These are phyloP conservation scores for Alloteropsis semialata DNA, from an alignment of 176 grass and related monocot genomes.

Conservation along the genomic window DNA sequence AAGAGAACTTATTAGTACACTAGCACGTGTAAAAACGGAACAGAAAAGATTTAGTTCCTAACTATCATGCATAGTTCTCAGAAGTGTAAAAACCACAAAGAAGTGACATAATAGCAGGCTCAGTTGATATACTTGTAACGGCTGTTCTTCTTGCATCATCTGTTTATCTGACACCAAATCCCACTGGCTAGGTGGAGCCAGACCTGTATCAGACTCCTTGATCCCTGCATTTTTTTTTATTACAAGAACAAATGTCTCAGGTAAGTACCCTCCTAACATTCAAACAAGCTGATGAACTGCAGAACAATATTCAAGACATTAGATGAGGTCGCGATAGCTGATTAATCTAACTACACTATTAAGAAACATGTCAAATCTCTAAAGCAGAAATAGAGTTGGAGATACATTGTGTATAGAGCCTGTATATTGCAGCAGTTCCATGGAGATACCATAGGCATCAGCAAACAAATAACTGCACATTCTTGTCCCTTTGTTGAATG, in stretches of 20 bases:
- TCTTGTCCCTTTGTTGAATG: background rate
- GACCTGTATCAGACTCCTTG: constrained; percentile 94
- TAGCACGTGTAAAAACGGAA: background rate
- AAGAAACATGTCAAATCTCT: background rate
- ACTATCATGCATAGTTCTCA: background rate
- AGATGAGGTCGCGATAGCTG: background rate
- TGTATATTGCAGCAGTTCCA: background rate
- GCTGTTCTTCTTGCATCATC: constrained; percentile 97
- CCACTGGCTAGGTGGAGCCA: constrained; percentile 93
- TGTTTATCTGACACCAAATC: constrained; percentile 97
- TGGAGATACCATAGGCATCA: background rate
- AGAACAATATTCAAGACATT: background rate
- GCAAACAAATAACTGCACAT: background rate
- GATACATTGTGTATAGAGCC: background rate
- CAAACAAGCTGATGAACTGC: background rate
- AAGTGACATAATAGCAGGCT: background rate
- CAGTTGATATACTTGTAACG: constrained; percentile 58
- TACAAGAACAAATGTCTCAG: background rate
- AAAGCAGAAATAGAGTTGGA: background rate
- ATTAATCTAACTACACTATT: background rate
- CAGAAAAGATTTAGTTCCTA: background rate
- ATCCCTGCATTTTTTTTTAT: constrained; percentile 58
- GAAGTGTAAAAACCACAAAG: background rate
- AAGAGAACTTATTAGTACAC: background rate
- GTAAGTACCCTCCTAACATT: background rate